Base-by-base conservation (phyloP, 2,329 filamentous ascomycete genomes). In the Colletotrichum brevisporum region DNA sequence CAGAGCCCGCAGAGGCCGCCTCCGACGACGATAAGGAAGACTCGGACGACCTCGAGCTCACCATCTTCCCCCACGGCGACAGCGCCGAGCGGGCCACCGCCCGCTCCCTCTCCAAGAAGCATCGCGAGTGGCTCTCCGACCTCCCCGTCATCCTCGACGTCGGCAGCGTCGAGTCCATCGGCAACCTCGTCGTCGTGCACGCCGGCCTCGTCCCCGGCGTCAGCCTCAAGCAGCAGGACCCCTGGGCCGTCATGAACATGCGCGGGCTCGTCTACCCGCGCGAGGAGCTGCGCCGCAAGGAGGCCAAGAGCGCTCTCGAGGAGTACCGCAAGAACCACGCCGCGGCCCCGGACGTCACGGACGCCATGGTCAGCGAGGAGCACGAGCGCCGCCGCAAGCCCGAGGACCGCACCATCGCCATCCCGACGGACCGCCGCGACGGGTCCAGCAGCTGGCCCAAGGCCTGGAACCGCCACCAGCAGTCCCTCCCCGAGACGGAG, bases 231-330 rank as follows among this genome's bases (percentile, higher is more conserved):
- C 83, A 87, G 59, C 95, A 91, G 74, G 86, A 98, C 78, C 92
- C 94, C 0, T 90, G 89, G 78, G 91, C 92, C 59, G 92, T 93
- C 48, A 98, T 98, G 94, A 96, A 94, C 77, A 97, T 99, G 93
- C 90, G 94, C 65, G 93, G 90, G 6, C 88, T 97, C 62, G 85
- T 92, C 73, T 85, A 84, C 72, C 81, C 90, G 6, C 77, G 76
- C 36, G 75, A 78, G 59, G 76, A 80, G 26, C 77, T 81, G 31
- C 79, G 79, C 82, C 71, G 83, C 75, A 71, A 80, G 74, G 61
- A 80, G 77, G 66, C 74, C 43, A 70, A 72, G 48, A 69, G 66
- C 62, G 63, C 67, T 31, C 62, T 72, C 31, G 67, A 67, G 52
- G 57, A 63, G 18, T 61, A 61, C 67, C 67, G 45, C 24, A 57